Evolutionary conservation across 2,329 filamentous ascomycete species (phyloP).

Genomic region (Fusarium heterosporum): DNA sequence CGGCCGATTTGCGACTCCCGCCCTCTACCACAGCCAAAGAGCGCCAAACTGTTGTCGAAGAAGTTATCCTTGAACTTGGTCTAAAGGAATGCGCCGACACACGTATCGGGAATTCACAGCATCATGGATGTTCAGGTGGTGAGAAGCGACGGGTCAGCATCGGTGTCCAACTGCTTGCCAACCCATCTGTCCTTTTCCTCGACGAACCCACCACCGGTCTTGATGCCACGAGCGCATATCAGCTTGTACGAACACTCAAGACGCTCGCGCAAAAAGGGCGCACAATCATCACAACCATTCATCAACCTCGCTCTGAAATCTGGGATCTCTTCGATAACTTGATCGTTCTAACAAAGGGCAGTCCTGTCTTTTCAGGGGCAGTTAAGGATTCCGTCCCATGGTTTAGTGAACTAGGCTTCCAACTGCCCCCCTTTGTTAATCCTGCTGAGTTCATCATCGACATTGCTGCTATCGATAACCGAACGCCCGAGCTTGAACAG

Average conservation of each 20-base stretch:
- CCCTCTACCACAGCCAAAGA: constrained; percentile 70
- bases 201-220: constrained; percentile 84
- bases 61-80: constrained; percentile 80
- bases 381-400: constrained; percentile 69
- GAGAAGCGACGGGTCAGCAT: constrained; percentile 83
- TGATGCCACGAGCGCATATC: constrained; percentile 81
- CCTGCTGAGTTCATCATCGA: constrained; percentile 83
- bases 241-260: constrained; percentile 78
- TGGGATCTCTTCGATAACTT: constrained; percentile 82
- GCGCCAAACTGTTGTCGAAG: constrained; percentile 74
- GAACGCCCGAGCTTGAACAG: constrained; percentile 73
- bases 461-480: constrained; percentile 78
- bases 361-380: constrained; percentile 74
- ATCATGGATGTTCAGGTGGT: constrained; percentile 82
- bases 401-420: constrained; percentile 70
- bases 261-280: constrained; percentile 73
- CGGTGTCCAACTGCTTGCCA: constrained; percentile 81
- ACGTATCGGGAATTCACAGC: constrained; percentile 75
- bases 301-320: constrained; percentile 82
- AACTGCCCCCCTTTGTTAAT: constrained; percentile 78
- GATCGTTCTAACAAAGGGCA: constrained; percentile 74
- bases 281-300: constrained; percentile 79
- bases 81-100: constrained; percentile 83
- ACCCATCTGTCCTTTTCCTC: constrained; percentile 80
- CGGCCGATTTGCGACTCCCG: constrained; percentile 77